Conservation (phyloP, 192 early-diverging fungal species). For the Coemansia sp. region DNA sequence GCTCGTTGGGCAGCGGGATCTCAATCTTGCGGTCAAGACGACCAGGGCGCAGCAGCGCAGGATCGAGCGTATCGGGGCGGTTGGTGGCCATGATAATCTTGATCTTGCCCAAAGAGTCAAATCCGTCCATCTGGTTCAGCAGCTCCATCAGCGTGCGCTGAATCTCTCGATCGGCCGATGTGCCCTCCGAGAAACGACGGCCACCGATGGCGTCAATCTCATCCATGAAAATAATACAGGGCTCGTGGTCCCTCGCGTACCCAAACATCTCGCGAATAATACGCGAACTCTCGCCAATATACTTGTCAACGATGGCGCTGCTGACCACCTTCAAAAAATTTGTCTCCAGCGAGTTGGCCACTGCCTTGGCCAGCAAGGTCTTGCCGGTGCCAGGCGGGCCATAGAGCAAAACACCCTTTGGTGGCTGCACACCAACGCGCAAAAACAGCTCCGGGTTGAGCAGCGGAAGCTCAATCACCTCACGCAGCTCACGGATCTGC, state of each 20-base stretch:
- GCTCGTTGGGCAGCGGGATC: slow-evolving; percentile 98
- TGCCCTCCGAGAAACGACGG: slow-evolving; percentile 97
- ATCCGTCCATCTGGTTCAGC: slow-evolving; percentile 99
- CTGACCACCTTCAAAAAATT: slow-evolving; percentile 99
- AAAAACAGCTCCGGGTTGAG: slow-evolving; percentile 98
- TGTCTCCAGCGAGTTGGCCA: slow-evolving; percentile 94
- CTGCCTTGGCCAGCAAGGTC: slow-evolving; percentile 94
- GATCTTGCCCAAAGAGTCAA: slow-evolving; percentile 95
- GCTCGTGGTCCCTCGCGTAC: slow-evolving; percentile 98
- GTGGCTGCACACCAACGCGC: slow-evolving; percentile 97
- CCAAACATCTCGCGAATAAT: slow-evolving; percentile 99
- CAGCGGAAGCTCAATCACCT: slow-evolving; percentile 98
- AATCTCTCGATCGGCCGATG: slow-evolving; percentile 99
- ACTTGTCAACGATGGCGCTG: slow-evolving; percentile 99
- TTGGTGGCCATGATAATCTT: slow-evolving; percentile 99
- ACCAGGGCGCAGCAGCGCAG: slow-evolving; percentile 94
- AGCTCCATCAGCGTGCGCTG: slow-evolving; percentile 99
- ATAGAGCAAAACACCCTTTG: slow-evolving; percentile 96
- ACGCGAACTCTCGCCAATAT: slow-evolving; percentile 98
- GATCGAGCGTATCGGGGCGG: slow-evolving; percentile 97
- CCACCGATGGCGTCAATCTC: slow-evolving; percentile 99
- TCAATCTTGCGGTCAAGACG: slow-evolving; percentile 99
- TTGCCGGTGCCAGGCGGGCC: slow-evolving; percentile 98
- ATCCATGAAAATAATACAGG: slow-evolving; percentile 99
- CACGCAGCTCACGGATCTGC: slow-evolving; percentile 96